Base-by-base conservation (phyloP, 345 rosid genomes). In the Populus pruinosa region DNA sequence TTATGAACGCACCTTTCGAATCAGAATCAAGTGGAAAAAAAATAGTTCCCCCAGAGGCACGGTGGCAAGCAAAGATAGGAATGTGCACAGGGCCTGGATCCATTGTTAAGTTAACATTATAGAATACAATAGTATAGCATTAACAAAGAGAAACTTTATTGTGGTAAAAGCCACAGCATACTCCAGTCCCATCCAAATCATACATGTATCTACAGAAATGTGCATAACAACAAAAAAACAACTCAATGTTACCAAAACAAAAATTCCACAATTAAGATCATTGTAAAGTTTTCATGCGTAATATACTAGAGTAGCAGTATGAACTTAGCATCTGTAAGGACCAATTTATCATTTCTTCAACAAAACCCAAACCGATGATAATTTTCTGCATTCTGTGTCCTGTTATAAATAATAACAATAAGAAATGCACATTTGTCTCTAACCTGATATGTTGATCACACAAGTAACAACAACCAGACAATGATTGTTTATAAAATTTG, bases 21-120 rank as follows among this genome's bases (percentile, higher is more conserved):
- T 93, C 79, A 95, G 85, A 83, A 95, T 89, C 53, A 95, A 79
- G 85, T 95, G 99, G 89, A 95, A 95, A 78, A 93, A 90, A 86
- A 95, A 90, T 39, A 93, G 90, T 63, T 95, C 99, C 33, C 97
- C 98, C 81, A 93, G 80, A 76, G 99, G 94, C 73, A 93, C 76
- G 70, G 90, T 86, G 41, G 99, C 99, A 23, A 93, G 86, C 70
- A 94, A 86, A 67, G 99, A 91, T 71, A 95, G 90, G 59, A 70
- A 80, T 47, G 99, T 92, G 86, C 98, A 93, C 75, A 91, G 61
- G 69, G 86, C 86, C 99, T 95, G 87, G 66, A 87, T n/a, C 77
- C 64, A 77, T 76, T 49, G 55, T 70, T 25, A 27, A 53, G 67
- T 61, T 50, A 59, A 53, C 71, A 75, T 36, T 29, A 25, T n/a